Base-by-base conservation (phyloP, 768 basidiomycete species). In the Rhodotorula paludigena region DNA sequence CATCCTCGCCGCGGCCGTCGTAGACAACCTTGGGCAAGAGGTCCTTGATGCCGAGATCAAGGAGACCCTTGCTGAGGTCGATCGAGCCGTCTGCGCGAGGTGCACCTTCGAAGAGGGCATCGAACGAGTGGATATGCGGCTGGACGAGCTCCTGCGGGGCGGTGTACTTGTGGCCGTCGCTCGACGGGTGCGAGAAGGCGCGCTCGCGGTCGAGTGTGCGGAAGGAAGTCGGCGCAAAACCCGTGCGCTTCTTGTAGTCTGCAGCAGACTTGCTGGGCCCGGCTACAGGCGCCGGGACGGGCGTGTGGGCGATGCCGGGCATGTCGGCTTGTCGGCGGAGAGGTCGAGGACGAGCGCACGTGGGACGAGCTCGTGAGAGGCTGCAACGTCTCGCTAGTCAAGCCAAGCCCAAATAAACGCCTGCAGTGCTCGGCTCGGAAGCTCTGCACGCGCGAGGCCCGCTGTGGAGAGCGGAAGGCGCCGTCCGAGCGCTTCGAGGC, bases 71-170 rank as follows among this genome's bases (percentile, higher is more conserved):
- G 21, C 86, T 86, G 73, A 87, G 86, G 16, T 25, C 30, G n/a
- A 64, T 36, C 20, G 58, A 30, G 25, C 63, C 87, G 87, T 52
- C 82, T 76, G 64, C 87, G 85, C 61, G 89, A 88, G 60, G 88
- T 87, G 77, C 69, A 21, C 71, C 92, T 75, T 97, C 93, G 78
- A 97, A 93, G 35, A 99, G 83, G 23, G 91, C 87, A 79, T 98
- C 94, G 83, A 99, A 98, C 45, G 90, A 92, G 78, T 97, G 89
- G 69, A 98, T 85, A 77, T 97, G 93, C 11, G 96, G 94, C 32
- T 85, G 81, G 60, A 97, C 91, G 74, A 97, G 90, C 79, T 94
- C 90, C 73, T 96, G 90, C 67, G 98, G 82, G 60, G 89, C 89
- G 28, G 85, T 85, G 71, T 89, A 85, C 20, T 86, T 85, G 32